Conservation (phyloP, 2,329 filamentous ascomycete genomes). For the Exophiala sp. region DNA sequence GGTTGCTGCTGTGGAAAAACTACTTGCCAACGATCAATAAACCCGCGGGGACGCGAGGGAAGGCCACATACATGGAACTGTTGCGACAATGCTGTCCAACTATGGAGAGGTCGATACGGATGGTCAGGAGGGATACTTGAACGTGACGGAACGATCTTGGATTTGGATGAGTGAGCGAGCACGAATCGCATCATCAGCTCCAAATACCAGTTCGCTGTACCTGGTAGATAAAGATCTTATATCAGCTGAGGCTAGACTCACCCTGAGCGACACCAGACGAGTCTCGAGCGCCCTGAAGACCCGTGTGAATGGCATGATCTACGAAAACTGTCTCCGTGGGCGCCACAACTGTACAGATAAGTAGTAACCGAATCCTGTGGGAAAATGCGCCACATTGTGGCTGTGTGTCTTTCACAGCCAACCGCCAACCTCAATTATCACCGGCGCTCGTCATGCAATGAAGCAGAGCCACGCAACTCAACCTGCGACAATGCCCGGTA, state of each 20-base stretch:
- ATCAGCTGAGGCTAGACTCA: not conserved
- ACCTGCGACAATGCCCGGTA: conserved; percentile 15
- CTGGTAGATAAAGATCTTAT: too few relatives aligned
- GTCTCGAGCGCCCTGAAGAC: not conserved
- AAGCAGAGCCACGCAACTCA: conserved; percentile 22
- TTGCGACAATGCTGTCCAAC: too few relatives aligned
- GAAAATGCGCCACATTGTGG: not conserved
- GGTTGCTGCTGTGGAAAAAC: conserved; percentile 55
- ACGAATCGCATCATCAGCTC: too few relatives aligned
- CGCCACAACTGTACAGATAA: not conserved
- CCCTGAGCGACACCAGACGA: not conserved
- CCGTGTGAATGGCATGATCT: not conserved
- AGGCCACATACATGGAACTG: too few relatives aligned
- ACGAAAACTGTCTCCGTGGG: not conserved
- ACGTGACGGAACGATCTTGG: too few relatives aligned
- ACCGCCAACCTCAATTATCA: conserved; percentile 1
- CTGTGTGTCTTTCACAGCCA: not conserved
- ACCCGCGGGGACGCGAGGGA: too few relatives aligned
- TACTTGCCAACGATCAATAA: conserved; percentile 36
- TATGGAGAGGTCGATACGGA: too few relatives aligned
- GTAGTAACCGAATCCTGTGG: too few relatives aligned
- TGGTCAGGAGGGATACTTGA: too few relatives aligned
- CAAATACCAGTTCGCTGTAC: too few relatives aligned
- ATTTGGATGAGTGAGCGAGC: too few relatives aligned
- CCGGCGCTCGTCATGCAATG: conserved; percentile 7